A percentile compares a stretch with the other conserved stretches of the same genome.
Conservation (phyloP, 179 eudicot genomes). For the Nepenthes alata region DNA sequence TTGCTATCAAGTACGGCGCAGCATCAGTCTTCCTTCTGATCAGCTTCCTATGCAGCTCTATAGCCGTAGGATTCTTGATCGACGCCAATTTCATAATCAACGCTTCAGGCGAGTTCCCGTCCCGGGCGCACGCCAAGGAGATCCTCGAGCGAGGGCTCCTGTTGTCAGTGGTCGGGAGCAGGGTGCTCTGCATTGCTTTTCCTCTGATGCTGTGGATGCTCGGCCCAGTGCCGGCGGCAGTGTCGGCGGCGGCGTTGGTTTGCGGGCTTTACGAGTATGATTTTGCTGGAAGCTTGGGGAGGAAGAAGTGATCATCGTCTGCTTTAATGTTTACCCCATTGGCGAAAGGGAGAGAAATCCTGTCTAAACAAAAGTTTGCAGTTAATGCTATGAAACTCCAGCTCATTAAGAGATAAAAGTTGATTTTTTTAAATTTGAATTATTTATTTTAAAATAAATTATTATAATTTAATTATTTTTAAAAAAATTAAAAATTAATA, state of each 20-base stretch:
- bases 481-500: no score
- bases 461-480: no score
- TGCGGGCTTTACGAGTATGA: constrained; percentile 63
- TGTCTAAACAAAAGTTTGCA: no score
- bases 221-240: constrained; percentile 52
- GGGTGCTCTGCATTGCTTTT: constrained; percentile 49
- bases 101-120: constrained; percentile 12
- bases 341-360: no score
- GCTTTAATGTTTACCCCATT: no score
- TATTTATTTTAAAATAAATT: no score
- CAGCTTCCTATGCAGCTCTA: constrained; percentile 76
- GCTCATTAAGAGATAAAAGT: no score
- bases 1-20: constrained; percentile 53
- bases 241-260: constrained; percentile 46
- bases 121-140: constrained; percentile 20
- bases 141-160: constrained; percentile 55
- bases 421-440: no score
- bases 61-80: constrained; percentile 44
- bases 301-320: not conserved
- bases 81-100: constrained; percentile 75
- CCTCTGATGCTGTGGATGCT: constrained; percentile 65
- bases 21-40: constrained; percentile 34
- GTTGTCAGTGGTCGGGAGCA: constrained; percentile 49
- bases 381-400: no score
- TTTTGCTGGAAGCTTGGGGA: constrained; percentile 20